These are phyloP conservation scores for Melanopsichium pennsylvanicum DNA, from an alignment of 1,284 basidiomycete species.

Conservation along the genomic window DNA sequence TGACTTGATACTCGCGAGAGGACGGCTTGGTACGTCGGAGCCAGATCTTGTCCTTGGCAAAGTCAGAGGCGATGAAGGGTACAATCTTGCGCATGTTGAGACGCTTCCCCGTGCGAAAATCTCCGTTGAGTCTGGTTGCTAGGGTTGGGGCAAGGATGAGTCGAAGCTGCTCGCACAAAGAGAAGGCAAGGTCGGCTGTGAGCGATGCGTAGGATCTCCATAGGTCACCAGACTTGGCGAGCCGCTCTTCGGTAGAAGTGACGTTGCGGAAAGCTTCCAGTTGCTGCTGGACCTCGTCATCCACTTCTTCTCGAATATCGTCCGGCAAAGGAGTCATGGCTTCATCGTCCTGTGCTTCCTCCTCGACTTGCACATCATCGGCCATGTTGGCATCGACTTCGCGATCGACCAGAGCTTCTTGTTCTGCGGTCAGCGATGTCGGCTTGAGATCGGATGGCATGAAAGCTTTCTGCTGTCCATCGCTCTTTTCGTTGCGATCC, in stretches of 20 bases:
- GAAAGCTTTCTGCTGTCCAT: conserved; percentile 52
- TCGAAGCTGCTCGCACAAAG: conserved; percentile 83
- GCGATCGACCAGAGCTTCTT: conserved; percentile 27
- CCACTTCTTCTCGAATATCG: conserved; percentile 46
- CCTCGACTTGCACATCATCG: conserved; percentile 71
- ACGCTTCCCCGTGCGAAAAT: conserved; percentile 96
- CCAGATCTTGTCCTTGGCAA: conserved; percentile 99
- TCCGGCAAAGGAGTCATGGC: conserved; percentile 55
- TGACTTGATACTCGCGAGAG: conserved; percentile 93
- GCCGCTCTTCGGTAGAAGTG: conserved; percentile 71
- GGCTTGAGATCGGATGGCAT: conserved; percentile 53
- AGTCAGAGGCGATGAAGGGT: conserved; percentile 97
- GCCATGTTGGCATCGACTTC: conserved; percentile 38
- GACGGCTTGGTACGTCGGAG: conserved; percentile 90
- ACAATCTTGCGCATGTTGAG: conserved; percentile 99
- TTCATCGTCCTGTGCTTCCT: conserved; percentile 65
- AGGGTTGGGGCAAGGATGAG: conserved; percentile 94
- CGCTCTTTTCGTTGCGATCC: conserved; percentile 55
- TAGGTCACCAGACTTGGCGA: conserved; percentile 75
- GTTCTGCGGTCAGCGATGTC: conserved; percentile 18
- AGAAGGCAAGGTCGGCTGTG: conserved; percentile 88
- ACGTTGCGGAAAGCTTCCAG: conserved; percentile 73
- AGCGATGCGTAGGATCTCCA: conserved; percentile 91
- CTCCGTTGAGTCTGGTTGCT: conserved; percentile 92
- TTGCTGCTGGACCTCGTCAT: conserved; percentile 57